Base-by-base conservation (phyloP, 331 rosid species). In the Arachis monticola region DNA sequence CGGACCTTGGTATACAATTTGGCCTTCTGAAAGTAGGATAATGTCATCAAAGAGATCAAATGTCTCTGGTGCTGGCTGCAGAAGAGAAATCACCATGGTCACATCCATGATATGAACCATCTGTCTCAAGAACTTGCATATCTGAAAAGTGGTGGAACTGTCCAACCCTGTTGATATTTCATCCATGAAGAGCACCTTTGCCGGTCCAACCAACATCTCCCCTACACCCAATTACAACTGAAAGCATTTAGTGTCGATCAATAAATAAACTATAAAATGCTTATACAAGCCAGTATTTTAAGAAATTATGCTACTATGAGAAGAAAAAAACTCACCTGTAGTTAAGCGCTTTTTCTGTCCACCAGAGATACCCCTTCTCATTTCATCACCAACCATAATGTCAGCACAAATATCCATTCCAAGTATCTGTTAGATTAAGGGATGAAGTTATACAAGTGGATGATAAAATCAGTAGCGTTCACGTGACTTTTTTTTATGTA, bases 1-100 rank as follows among this genome's bases (percentile, higher is more conserved):
- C 0, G 97, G 96, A 31, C 98, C 97, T 76, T 93, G 90, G 81
- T 89, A 93, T 4, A 93, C 90, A 6, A 91, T 88, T 81, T 88
- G 85, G 32, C 97, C 91, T 77, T 91, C 97, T 0, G 96, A 89
- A 30, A 93, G 57, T 2, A 93, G 83, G 11, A 93, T 69, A 64
- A 93, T 80, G 73, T 91, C 94, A 60, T 93, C 96, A 1, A 93
- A 93, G n/a, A 82, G 86, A 27, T 82, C 84, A 77, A 79, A 82
- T 42, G 86, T 82, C 72, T 82, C 89, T 0, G 89, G 89, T 30
- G 86, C 83, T 13, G 89, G 89, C 56, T 85, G 89, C 7, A 85
- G 68, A 60, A 85, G 89, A 12, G 89, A 85, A 59, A 82, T 67
- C 17, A 82, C 74, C 79, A 82, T 70, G 58, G 89, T 79, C 46